Evolutionary conservation across 1,139 yeast genomes (phyloP).

Genomic region (Debaryomycetaceae sp.): DNA sequence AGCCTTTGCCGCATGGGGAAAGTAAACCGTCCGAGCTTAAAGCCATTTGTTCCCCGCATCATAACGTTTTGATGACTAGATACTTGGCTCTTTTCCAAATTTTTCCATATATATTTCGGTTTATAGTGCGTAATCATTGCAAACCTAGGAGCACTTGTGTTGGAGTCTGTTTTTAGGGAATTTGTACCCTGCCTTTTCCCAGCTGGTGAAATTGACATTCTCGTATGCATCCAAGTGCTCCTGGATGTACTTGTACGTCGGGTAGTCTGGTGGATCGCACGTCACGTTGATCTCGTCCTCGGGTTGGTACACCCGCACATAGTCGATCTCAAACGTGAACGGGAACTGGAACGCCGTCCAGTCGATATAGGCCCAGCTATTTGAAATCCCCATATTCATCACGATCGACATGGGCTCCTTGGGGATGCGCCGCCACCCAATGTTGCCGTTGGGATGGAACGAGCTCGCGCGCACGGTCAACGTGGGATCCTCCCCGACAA

Average conservation of each 20-base stretch:
- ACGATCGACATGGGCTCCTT: slow-evolving; percentile 26
- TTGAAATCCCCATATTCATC: slow-evolving; percentile 25
- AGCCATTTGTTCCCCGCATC: too few species aligned
- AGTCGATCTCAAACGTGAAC: slow-evolving; percentile 19
- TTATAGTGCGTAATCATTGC: too few species aligned
- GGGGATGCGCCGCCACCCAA: slow-evolving; percentile 21
- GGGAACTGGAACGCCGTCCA: slow-evolving; percentile 26
- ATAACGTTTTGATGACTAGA: too few species aligned
- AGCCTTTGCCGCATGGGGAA: too few species aligned
- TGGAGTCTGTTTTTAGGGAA: slow-evolving; percentile 21
- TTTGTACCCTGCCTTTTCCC: slow-evolving; percentile 20
- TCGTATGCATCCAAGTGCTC: slow-evolving; percentile 19
- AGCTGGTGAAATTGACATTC: slow-evolving; percentile 19
- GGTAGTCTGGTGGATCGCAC: slow-evolving; percentile 23
- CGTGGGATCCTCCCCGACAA: slow-evolving; percentile 22
- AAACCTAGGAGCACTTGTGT: too few species aligned
- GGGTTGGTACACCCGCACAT: slow-evolving; percentile 25
- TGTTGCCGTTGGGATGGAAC: slow-evolving; percentile 25
- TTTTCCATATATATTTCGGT: too few species aligned
- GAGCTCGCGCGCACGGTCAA: slow-evolving; percentile 21
- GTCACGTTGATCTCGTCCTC: slow-evolving; percentile 18
- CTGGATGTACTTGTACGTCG: slow-evolving; percentile 22
- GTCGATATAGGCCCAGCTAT: slow-evolving; percentile 28
- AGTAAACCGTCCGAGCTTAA: too few species aligned
- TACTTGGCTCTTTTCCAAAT: too few species aligned